phyloP scores from a whole-genome alignment of 768 basidiomycete genomes.

The Austroboletus eburneus region DNA sequence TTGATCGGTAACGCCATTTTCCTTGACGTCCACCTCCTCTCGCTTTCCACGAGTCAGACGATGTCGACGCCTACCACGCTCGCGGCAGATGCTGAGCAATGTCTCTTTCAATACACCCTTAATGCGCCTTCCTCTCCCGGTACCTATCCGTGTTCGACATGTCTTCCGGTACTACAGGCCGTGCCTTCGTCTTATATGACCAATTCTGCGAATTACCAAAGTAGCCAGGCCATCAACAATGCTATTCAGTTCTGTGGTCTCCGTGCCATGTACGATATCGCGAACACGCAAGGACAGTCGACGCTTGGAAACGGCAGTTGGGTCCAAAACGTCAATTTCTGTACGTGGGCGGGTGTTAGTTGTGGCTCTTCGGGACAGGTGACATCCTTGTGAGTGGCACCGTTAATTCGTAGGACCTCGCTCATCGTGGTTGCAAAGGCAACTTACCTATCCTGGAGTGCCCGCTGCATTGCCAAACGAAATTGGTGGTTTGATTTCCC shows the following conservation, averaged over 20 bases:
- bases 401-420: background rate
- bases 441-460: slow-evolving; percentile 43
- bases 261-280: slow-evolving; percentile 39
- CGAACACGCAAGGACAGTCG: slow-evolving; percentile 35
- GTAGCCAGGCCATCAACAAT: slow-evolving; percentile 30
- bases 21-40: slow-evolving; percentile 35
- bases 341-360: slow-evolving; percentile 43
- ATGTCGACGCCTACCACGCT: slow-evolving; percentile 28
- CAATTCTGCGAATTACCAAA: slow-evolving; percentile 29
- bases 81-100: slow-evolving; percentile 39
- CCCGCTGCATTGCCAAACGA: slow-evolving; percentile 42
- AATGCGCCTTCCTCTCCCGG: slow-evolving; percentile 41
- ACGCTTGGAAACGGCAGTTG: slow-evolving; percentile 40
- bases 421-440: slow-evolving; percentile 18
- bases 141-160: slow-evolving; percentile 45
- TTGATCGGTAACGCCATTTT: slow-evolving; percentile 39
- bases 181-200: slow-evolving; percentile 34
- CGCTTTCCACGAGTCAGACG: slow-evolving; percentile 17
- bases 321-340: slow-evolving; percentile 43
- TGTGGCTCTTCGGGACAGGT: slow-evolving; percentile 41
- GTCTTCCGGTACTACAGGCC: slow-evolving; percentile 37
- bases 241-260: slow-evolving; percentile 48
- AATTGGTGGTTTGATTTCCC: slow-evolving; percentile 35
- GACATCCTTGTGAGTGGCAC: slow-evolving; percentile 36
- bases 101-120: slow-evolving; percentile 42